These are phyloP conservation scores for Galeopsis tetrahit DNA, from an alignment of 257 asterid genomes.

Conservation along the genomic window DNA sequence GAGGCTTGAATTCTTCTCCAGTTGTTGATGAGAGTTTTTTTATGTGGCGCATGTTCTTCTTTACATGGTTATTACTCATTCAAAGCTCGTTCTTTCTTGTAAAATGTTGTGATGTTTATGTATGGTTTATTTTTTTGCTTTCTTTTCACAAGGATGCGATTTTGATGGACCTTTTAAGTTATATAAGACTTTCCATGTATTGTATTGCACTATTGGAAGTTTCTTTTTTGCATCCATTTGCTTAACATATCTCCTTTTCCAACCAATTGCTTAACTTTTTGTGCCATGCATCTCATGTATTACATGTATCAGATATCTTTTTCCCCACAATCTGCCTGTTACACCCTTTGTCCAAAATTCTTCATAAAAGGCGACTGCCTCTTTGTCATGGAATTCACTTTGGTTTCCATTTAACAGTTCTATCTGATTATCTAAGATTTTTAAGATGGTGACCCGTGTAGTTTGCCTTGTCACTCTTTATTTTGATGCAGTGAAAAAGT, in stretches of 20 bases:
- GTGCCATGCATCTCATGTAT: background rate
- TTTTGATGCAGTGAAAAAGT: constrained; percentile 75
- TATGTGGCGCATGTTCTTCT: constrained; percentile 4
- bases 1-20: background rate
- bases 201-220: background rate
- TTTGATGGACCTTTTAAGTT: background rate
- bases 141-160: constrained; percentile 4
- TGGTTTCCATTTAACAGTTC: constrained; percentile 12
- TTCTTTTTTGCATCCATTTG: background rate
- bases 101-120: constrained; percentile 7
- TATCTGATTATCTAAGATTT: background rate
- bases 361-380: background rate
- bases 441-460: constrained; percentile 9
- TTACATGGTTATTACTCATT: constrained; percentile 17
- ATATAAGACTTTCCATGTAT: background rate
- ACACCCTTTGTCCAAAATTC: background rate
- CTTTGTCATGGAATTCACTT: background rate
- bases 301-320: background rate
- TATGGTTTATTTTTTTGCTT: background rate
- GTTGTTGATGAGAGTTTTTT: background rate
- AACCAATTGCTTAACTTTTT: constrained; percentile 10
- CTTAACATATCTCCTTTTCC: background rate
- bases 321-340: background rate
- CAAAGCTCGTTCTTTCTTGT: background rate
- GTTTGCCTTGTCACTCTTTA: constrained; percentile 29